phyloP scores from a whole-genome alignment of 768 basidiomycete species.

The Crassisporium funariophilum region DNA sequence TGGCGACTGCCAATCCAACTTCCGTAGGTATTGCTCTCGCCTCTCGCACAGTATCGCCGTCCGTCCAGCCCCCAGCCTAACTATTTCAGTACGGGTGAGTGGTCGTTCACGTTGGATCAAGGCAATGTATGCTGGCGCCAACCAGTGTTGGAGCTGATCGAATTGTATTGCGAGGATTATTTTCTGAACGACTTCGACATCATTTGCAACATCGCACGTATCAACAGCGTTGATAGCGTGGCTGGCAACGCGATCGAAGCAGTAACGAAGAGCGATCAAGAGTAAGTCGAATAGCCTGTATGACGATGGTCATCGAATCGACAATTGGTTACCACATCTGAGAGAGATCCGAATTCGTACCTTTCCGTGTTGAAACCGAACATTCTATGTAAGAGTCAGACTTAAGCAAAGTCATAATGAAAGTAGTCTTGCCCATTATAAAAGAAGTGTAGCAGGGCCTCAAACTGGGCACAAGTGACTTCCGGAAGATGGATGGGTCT shows the following conservation, averaged over 20 bases:
- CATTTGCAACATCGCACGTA: background rate
- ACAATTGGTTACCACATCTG: too few relatives aligned
- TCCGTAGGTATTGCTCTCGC: too few relatives aligned
- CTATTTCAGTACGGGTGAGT: slow-evolving; percentile 2
- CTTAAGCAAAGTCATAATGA: background rate
- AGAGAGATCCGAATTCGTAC: too few relatives aligned
- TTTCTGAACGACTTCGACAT: background rate
- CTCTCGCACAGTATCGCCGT: too few relatives aligned
- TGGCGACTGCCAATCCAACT: too few relatives aligned
- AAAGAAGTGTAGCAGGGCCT: slow-evolving; percentile 40
- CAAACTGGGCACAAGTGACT: slow-evolving; percentile 36
- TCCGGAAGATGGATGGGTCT: slow-evolving; percentile 34
- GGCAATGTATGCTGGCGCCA: background rate
- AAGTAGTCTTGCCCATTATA: slow-evolving; percentile 34
- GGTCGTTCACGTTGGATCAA: background rate
- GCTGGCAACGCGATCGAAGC: background rate
- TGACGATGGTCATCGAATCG: too few relatives aligned
- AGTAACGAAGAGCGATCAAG: slow-evolving; percentile 1
- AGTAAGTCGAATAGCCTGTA: slow-evolving; percentile 1
- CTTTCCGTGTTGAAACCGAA: too few relatives aligned
- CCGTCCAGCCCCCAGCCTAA: background rate
- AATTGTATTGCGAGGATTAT: slow-evolving; percentile 1
- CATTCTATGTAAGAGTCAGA: too few relatives aligned
- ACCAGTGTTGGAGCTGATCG: background rate
- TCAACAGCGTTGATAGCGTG: background rate